Base-by-base conservation (phyloP, 495 filamentous ascomycete genomes). In the Hyaloscypha hepaticicola region DNA sequence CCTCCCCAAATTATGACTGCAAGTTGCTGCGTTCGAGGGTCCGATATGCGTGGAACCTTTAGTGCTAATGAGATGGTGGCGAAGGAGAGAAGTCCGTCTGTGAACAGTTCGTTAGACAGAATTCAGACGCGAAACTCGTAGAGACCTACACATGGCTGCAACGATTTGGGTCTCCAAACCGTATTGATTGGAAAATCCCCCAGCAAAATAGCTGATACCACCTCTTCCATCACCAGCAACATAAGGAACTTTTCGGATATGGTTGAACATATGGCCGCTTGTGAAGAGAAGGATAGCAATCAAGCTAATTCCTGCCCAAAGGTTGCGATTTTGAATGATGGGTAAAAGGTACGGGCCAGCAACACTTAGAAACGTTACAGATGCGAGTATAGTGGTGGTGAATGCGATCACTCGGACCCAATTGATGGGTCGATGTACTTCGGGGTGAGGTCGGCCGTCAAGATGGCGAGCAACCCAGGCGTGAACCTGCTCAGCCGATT, bases 201-300 rank as follows among this genome's bases (percentile, higher is more conserved):
- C 85, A 3, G 96, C 95, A 75, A 98, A 94, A 75, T 98, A 99
- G 72, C 78, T 89, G 48, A 98, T 84, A 2, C 92, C 93, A 8
- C 96, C 96, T 52, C 82, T 84, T 5, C 91, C 92, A 76, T 98
- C 88, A 24, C 88, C 90, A 38, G 87, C 85, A 53, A 98, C 91
- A 72, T 99, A 99, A n/a, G 95, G 94, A 0, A 95, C 92, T 72
- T 93, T 93, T 61, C 95, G 84, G 73, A 99, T 99, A 69, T 98
- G 95, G 77, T 98, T 98, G 83, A 93, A 99, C 95, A 99, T 99
- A 74, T 98, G 93, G 16, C 96, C 95, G 67, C 88, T 92, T 34
- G 91, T 98, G 79, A 99, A 99, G 33, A 99, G 79, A 49, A 99
- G 85, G 63, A 99, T 92, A 8, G 86, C 83, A 68, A 99, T 91